Evolutionary conservation across 2,329 filamentous ascomycete genomes (phyloP), one percentile per base, ranked within the genome.

Genomic region (Neonectria punicea): DNA sequence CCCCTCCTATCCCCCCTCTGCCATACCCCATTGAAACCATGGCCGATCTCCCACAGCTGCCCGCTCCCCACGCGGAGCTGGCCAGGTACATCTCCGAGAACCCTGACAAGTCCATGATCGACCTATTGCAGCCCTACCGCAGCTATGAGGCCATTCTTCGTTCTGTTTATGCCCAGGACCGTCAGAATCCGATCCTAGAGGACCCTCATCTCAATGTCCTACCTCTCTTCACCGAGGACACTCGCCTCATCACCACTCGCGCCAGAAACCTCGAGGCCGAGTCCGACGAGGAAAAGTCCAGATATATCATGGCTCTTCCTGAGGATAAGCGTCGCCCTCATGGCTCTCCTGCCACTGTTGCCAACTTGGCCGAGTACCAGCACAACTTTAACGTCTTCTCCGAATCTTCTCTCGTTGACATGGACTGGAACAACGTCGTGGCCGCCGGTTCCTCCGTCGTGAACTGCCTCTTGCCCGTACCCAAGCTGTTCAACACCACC

Each of bases 381-480:
- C 86, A 87, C 53, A 95, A 96, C 78, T 95, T 97, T 79, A 87
- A 87, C 63, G 77, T 97, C 63, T 97, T 97, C 75, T 93, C 91
- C 1, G 93, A 97, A 78, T 91, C 88, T 2, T 90, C 92, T 0
- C 81, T 97, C 30, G 84, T 84, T 32, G 93, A 95, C 53, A 77
- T 97, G 70, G 88, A 95, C 75, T 97, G 93, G 93, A 88, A 80
- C 74, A 96, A 96, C 75, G 88, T 97, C 16, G 89, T 96, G 16
- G 93, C 88, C 32, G 92, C 93, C 44, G 93, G 93, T 11, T 94
- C 91, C 53, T 90, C 92, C 1, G 93, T 95, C 1, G 89, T 93
- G 57, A 97, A 94, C 58, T 90, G 90, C 53, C 83, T 97, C 36
- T 80, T 97, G 14, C 91, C 93, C 0, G 87, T 93, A 6, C 90